Evolutionary conservation across 208 protist genomes (phyloP).

Genomic region (Lotmaria passim): DNA sequence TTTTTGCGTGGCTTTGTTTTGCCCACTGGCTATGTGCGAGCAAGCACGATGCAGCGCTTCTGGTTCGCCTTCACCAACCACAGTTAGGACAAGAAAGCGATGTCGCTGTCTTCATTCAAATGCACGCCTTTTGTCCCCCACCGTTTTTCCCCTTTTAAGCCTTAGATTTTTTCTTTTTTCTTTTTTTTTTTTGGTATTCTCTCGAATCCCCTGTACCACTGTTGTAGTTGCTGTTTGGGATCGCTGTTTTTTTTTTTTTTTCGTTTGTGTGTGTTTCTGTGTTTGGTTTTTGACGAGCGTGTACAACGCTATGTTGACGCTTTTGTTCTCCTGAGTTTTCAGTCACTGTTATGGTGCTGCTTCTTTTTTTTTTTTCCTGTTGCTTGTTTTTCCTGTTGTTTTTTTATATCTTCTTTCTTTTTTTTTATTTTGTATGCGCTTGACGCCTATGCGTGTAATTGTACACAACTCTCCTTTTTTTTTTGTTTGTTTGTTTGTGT

Average conservation of each 20-base stretch:
- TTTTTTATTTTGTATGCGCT: background rate
- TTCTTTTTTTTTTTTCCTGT: slow-evolving; percentile 13
- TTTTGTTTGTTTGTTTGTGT: background rate
- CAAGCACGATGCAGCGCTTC: too few species aligned
- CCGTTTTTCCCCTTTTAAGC: slow-evolving; percentile 8
- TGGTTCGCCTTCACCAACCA: too few species aligned
- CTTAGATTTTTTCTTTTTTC: too few species aligned
- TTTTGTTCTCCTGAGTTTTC: background rate
- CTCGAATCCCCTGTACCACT: slow-evolving; percentile 23
- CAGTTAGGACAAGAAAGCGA: too few species aligned
- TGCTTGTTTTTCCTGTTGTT: background rate
- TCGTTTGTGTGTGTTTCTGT: background rate
- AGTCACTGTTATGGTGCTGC: slow-evolving; percentile 2
- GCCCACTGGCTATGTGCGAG: too few species aligned
- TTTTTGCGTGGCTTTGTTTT: slow-evolving; percentile 4
- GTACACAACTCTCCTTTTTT: background rate
- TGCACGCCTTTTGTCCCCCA: background rate
- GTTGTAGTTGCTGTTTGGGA: slow-evolving; percentile 3
- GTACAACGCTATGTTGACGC: too few species aligned
- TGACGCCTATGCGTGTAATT: background rate
- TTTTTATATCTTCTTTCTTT: slow-evolving; percentile 14
- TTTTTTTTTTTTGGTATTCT: slow-evolving; percentile 5
- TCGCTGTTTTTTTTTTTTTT: background rate
- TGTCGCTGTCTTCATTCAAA: background rate
- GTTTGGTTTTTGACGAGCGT: background rate